A percentile compares a stretch with the other conserved stretches of the same genome.
These are phyloP conservation scores for Phialophora expanda DNA, from an alignment of 2,329 filamentous ascomycete species.

Conservation along the genomic window DNA sequence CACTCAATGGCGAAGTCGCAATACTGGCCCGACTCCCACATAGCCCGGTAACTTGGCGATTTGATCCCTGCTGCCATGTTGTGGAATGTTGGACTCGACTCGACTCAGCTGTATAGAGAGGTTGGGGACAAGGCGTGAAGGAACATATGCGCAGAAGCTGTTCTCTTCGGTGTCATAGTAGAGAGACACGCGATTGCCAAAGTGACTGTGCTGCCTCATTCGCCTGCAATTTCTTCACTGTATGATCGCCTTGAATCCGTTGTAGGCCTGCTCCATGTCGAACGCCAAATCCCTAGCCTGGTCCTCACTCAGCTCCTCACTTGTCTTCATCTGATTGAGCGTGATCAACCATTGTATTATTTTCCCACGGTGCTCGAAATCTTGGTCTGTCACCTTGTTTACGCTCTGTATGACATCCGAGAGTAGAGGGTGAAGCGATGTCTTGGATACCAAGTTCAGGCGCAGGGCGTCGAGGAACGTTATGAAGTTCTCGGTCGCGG, in stretches of 20 bases:
- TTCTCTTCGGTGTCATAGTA: neutral
- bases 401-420: constrained; percentile 96
- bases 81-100: neutral
- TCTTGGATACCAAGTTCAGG: constrained; percentile 89
- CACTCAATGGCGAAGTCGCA: constrained; percentile 30
- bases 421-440: constrained; percentile 91
- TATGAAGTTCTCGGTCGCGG: constrained; percentile 97
- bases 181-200: neutral
- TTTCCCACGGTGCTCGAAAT: constrained; percentile 94
- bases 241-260: constrained; percentile 85
- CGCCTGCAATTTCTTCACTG: constrained; percentile 19
- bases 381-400: constrained; percentile 92
- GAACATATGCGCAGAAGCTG: neutral
- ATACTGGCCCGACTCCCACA: constrained; percentile 12
- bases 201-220: neutral
- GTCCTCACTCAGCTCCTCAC: constrained; percentile 84
- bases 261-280: constrained; percentile 92
- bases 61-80: neutral
- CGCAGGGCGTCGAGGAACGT: constrained; percentile 95
- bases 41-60: neutral
- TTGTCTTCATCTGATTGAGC: constrained; percentile 96
- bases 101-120: neutral
- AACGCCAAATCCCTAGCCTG: constrained; percentile 88
- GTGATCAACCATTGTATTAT: constrained; percentile 98
- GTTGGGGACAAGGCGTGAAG: neutral